phyloP scores from a whole-genome alignment of 495 filamentous ascomycete genomes.

The Bacidia rubella region DNA sequence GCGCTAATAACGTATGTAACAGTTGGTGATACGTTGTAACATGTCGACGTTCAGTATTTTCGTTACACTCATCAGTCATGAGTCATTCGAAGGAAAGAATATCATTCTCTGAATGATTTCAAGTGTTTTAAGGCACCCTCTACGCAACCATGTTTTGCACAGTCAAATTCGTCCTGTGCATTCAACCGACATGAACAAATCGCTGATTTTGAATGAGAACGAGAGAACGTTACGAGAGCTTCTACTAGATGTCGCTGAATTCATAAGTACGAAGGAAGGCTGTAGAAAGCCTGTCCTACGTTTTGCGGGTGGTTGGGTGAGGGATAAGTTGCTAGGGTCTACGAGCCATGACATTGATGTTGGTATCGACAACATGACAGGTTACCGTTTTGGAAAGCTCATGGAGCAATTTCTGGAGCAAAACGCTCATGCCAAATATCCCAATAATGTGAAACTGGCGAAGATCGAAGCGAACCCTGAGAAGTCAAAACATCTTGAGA shows the following conservation, averaged over 20 bases:
- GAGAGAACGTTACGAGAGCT: conserved; percentile 57
- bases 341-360: conserved; percentile 87
- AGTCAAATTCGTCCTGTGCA: background rate
- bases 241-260: conserved; percentile 59
- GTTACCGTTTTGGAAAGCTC: conserved; percentile 61
- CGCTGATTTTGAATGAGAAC: conserved; percentile 46
- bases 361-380: conserved; percentile 90
- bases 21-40: too few species aligned
- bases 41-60: too few species aligned
- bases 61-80: too few species aligned
- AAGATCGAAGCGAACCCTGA: conserved; percentile 85
- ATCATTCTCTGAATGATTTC: background rate
- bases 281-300: conserved; percentile 40
- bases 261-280: conserved; percentile 45
- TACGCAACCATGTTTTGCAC: background rate
- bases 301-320: conserved; percentile 96
- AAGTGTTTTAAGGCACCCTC: background rate
- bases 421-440: conserved; percentile 32
- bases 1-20: too few species aligned
- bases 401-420: conserved; percentile 46
- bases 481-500: conserved; percentile 95
- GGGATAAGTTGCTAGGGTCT: conserved; percentile 80
- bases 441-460: conserved; percentile 42
- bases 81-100: background rate
- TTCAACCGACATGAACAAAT: conserved; percentile 8